Evolutionary conservation across 208 protist genomes (phyloP).

Genomic region (Wallacemonas sp.): DNA sequence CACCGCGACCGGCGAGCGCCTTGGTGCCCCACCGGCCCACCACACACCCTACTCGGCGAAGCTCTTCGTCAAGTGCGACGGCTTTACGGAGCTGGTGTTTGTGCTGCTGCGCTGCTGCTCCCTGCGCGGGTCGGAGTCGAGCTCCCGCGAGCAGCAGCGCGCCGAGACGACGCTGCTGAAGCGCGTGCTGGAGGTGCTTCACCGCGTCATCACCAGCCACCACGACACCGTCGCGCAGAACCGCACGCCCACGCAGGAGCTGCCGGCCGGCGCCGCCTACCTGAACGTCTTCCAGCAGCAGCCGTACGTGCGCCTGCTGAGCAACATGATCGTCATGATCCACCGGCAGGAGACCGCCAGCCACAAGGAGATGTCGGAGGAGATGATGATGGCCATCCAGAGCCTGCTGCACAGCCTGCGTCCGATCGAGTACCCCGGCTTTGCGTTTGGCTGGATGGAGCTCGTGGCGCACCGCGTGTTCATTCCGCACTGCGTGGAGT

Average conservation of each 20-base stretch:
- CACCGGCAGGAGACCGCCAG: constrained; percentile 54
- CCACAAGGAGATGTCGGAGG: constrained; percentile 49
- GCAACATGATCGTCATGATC: constrained; percentile 90
- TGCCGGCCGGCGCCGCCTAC: constrained; percentile 62
- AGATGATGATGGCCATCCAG: constrained; percentile 90
- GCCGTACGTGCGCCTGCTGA: constrained; percentile 96
- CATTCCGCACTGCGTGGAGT: constrained; percentile 96
- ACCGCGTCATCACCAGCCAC: constrained; percentile 69
- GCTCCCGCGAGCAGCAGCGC: constrained; percentile 24
- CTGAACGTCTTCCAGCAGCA: constrained; percentile 96
- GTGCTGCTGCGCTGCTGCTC: constrained; percentile 88
- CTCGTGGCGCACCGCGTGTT: constrained; percentile 97
- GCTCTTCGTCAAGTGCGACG: constrained; percentile 85
- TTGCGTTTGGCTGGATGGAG: constrained; percentile 99
- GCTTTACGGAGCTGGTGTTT: constrained; percentile 93
- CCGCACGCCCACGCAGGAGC: constrained; percentile 33
- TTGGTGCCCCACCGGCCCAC: constrained; percentile 69
- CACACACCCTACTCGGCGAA: constrained; percentile 59
- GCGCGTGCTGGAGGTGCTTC: constrained; percentile 75
- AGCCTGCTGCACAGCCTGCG: constrained; percentile 86
- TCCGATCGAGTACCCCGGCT: constrained; percentile 94
- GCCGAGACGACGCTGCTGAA: constrained; percentile 74
- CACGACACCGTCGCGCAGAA: constrained; percentile 62
- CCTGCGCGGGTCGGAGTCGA: constrained; percentile 43
- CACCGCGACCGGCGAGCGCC: constrained; percentile 33